phyloP scores from a whole-genome alignment of 345 rosid species.

The Viola odorata region DNA sequence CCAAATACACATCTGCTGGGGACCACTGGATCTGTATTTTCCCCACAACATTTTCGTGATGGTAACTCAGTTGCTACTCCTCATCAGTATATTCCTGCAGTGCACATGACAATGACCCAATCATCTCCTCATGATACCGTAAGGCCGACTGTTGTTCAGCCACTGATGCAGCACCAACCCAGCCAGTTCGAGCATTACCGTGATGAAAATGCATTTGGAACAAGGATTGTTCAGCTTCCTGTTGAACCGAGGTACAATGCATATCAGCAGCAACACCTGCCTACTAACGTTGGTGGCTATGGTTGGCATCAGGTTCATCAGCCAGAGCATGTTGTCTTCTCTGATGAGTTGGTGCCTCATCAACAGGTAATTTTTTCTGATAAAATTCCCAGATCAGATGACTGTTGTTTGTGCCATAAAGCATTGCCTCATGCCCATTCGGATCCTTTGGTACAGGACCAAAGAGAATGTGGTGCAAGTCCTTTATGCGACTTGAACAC shows the following conservation, averaged over 20 bases:
- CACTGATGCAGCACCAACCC: conserved; percentile 38
- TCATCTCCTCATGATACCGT: conserved; percentile 37
- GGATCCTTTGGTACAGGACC: conserved; percentile 43
- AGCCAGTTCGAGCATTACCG: conserved; percentile 32
- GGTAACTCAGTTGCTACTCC: conserved; percentile 22
- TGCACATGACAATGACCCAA: conserved; percentile 40
- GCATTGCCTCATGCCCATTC: conserved; percentile 70
- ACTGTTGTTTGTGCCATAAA: conserved; percentile 54
- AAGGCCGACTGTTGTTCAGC: conserved; percentile 45
- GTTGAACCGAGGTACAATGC: conserved; percentile 39
- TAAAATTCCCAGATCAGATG: conserved; percentile 38
- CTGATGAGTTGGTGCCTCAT: conserved; percentile 40
- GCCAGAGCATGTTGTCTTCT: conserved; percentile 33
- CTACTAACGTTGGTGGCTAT: conserved; percentile 40
- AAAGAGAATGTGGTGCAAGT: conserved; percentile 22
- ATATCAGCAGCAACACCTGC: conserved; percentile 34
- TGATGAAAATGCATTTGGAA: conserved; percentile 35
- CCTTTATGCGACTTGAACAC: conserved; percentile 24
- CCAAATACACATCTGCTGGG: conserved; percentile 35
- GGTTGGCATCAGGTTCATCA: conserved; percentile 42
- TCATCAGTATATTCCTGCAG: conserved; percentile 41
- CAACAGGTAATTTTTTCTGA: conserved; percentile 36
- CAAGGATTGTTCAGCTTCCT: conserved; percentile 44
- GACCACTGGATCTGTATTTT: conserved; percentile 23
- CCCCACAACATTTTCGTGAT: conserved; percentile 36